Percentiles rank a stretch among this genome's conserved stretches.
These are phyloP conservation scores for Fimicolochytrium jonesii DNA, from an alignment of 192 early-diverging fungal genomes.

Conservation along the genomic window DNA sequence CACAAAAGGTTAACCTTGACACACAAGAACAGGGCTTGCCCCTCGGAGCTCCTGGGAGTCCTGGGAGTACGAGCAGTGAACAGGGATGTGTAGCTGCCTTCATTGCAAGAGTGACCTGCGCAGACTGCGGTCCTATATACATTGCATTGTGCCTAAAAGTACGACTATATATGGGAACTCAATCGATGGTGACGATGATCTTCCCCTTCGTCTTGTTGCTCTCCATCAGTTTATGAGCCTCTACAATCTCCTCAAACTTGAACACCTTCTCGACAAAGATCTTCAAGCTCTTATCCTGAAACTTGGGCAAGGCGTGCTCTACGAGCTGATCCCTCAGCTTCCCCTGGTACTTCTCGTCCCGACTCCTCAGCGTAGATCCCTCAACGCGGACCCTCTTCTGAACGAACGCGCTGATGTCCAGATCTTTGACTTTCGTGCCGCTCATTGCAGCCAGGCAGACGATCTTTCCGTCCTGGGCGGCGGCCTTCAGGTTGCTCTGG, in stretches of 20 bases:
- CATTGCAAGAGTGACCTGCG: too few relatives aligned
- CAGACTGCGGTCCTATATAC: too few relatives aligned
- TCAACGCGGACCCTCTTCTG: constrained; percentile 63
- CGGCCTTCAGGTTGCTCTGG: constrained; percentile 41
- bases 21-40: too few relatives aligned
- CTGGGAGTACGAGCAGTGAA: too few relatives aligned
- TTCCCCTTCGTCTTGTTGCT: constrained; percentile 58
- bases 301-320: constrained; percentile 47
- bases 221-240: constrained; percentile 67
- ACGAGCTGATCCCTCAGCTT: constrained; percentile 49
- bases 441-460: constrained; percentile 81
- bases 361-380: constrained; percentile 66
- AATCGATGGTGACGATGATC: constrained; percentile 15
- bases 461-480: constrained; percentile 80
- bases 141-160: too few relatives aligned
- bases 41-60: too few relatives aligned
- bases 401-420: constrained; percentile 49
- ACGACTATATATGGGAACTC: too few relatives aligned
- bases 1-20: too few relatives aligned
- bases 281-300: constrained; percentile 40
- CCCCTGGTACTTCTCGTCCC: constrained; percentile 61
- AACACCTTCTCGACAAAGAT: constrained; percentile 58
- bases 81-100: too few relatives aligned
- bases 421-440: constrained; percentile 46
- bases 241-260: constrained; percentile 61